Evolutionary conservation across 805 yeast genomes (phyloP).

Genomic region (Lipomyces orientalis): DNA sequence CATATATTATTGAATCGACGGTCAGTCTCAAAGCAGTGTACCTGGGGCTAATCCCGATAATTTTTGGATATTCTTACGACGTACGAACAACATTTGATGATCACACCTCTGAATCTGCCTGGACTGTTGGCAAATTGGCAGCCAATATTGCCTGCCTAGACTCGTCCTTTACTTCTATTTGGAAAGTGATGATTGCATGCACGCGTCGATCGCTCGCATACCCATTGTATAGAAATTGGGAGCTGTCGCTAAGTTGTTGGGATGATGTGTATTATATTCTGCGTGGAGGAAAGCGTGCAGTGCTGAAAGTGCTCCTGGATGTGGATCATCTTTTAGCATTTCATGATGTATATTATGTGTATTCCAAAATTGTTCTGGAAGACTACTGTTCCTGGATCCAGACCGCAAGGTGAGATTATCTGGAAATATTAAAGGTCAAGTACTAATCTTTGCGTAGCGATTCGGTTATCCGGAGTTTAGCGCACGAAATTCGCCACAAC

Average conservation of each 20-base stretch:
- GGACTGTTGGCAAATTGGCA: constrained; percentile 87
- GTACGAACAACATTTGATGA: constrained; percentile 72
- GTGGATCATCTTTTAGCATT: constrained; percentile 75
- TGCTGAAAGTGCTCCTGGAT: constrained; percentile 64
- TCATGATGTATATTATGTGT: constrained; percentile 85
- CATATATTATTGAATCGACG: constrained; percentile 56
- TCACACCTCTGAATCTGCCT: constrained; percentile 82
- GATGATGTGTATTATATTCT: constrained; percentile 70
- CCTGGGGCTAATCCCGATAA: constrained; percentile 64
- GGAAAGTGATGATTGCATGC: constrained; percentile 63
- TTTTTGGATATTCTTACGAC: constrained; percentile 80
- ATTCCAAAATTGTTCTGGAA: constrained; percentile 74
- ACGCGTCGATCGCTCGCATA: constrained; percentile 75
- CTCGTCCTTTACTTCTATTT: constrained; percentile 51
- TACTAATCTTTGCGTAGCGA: background rate
- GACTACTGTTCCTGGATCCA: constrained; percentile 78
- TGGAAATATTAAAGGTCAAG: background rate
- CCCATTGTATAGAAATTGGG: constrained; percentile 79
- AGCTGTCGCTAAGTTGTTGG: constrained; percentile 68
- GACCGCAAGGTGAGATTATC: constrained; percentile 48
- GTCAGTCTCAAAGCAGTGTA: constrained; percentile 60
- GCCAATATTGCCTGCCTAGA: constrained; percentile 83
- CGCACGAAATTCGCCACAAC: constrained; percentile 61
- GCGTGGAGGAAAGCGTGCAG: constrained; percentile 69
- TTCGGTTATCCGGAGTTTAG: constrained; percentile 62